These are phyloP conservation scores for Candida glucosophila DNA, from an alignment of 1,139 yeast genomes.

Conservation along the genomic window DNA sequence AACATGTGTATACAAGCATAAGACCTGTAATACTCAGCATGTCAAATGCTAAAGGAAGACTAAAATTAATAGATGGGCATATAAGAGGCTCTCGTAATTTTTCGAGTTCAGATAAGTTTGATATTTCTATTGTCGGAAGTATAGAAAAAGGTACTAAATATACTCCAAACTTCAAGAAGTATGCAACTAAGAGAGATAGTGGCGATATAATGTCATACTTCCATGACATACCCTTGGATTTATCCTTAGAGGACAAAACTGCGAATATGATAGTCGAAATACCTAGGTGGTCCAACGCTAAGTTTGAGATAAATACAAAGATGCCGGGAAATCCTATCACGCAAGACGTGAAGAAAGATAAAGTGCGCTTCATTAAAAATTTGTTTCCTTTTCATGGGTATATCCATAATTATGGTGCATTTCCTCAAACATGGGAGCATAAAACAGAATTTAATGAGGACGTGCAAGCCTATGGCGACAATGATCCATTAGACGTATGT, in stretches of 20 bases:
- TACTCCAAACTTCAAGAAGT: constrained; percentile 24
- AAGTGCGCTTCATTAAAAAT: constrained; percentile 76
- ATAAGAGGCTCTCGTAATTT: constrained; percentile 8
- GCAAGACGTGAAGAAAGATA: constrained; percentile 81
- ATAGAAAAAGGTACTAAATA: constrained; percentile 27
- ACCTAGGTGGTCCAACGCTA: constrained; percentile 88
- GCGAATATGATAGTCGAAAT: constrained; percentile 85
- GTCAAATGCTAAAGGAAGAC: constrained; percentile 13
- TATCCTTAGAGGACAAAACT: constrained; percentile 55
- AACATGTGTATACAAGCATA: no score
- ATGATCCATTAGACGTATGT: constrained; percentile 86
- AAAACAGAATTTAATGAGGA: constrained; percentile 58
- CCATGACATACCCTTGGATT: constrained; percentile 69
- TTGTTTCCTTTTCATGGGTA: constrained; percentile 88
- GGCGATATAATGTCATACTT: constrained; percentile 66
- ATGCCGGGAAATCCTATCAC: constrained; percentile 67
- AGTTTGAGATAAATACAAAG: constrained; percentile 71
- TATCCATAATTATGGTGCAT: constrained; percentile 94
- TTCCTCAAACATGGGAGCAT: constrained; percentile 98
- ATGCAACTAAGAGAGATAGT: constrained; percentile 47
- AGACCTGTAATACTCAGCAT: no score
- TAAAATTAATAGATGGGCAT: constrained; percentile 14
- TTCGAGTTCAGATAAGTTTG: constrained; percentile 2
- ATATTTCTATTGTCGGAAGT: constrained; percentile 1
- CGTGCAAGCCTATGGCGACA: constrained; percentile 72